Evolutionary conservation across 305 asterid genomes (phyloP), one percentile per base, ranked within the genome.

Genomic region (Fraxinus nigra): DNA sequence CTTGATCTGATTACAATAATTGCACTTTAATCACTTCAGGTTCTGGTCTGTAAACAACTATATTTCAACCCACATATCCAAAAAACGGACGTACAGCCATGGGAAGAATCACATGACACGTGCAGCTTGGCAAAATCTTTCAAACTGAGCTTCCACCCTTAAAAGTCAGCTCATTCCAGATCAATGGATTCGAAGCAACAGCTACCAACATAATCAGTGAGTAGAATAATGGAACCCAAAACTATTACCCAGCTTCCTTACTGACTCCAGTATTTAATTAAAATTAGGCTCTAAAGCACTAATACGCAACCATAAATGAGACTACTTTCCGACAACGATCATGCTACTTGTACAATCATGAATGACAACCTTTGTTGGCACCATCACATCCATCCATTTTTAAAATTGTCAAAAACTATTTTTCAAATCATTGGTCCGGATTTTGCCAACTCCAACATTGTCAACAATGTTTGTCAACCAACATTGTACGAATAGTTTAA

Each of bases 61-160:
- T 80, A 81, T 77, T 34, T 80, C 83, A 80, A 34, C 32, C 59
- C 76, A 77, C 75, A 78, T 48, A 76, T 69, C 85, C 72, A 78
- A 51, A 24, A 48, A 78, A 61, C 38, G 54, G 40, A 75, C 16
- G 56, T 81, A 77, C 79, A 75, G 69, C 78, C 81, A 81, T 32
- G 10, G 26, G 75, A 34, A 67, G 56, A 78, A 79, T 34, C 76
- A 80, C 48, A 14, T 26, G 33, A 80, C 69, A 35, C 69, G 13
- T 77, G 70, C 48, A 78, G 69, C 82, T 79, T 72, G 20, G 79
- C 40, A 30, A 61, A 77, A 63, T 81, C 82, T 63, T 85, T 80
- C 46, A 32, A 70, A 34, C 72, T 80, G 72, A 78, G 33, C 38
- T 79, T 85, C 75, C 80, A 74, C 43, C 83, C 65, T 33, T 48